These are phyloP conservation scores for Beauveria australis DNA, from an alignment of 2,329 filamentous ascomycete species.

Conservation along the genomic window DNA sequence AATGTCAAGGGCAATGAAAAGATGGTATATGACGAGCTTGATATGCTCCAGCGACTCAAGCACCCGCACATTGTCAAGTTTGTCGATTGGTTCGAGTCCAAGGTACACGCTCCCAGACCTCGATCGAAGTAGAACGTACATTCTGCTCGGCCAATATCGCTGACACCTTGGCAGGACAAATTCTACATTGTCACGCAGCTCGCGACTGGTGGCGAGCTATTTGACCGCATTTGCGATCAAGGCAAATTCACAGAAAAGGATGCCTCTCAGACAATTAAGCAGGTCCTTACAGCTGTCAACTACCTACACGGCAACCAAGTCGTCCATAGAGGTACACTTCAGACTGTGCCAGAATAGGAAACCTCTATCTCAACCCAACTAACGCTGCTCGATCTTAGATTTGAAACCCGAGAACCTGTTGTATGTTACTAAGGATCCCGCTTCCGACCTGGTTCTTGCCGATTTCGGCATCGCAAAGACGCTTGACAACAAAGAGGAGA, in stretches of 20 bases:
- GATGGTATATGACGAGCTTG: slow-evolving; percentile 97
- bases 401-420: slow-evolving; percentile 97
- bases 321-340: slow-evolving; percentile 72
- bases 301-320: slow-evolving; percentile 93
- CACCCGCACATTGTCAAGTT: slow-evolving; percentile 97
- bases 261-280: slow-evolving; percentile 87
- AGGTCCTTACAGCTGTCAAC: slow-evolving; percentile 86
- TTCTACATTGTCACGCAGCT: slow-evolving; percentile 98
- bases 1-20: slow-evolving; percentile 97
- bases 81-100: slow-evolving; percentile 98
- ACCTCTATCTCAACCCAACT: not conserved
- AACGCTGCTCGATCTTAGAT: slow-evolving; percentile 44
- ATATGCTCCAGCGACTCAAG: slow-evolving; percentile 82
- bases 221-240: slow-evolving; percentile 96
- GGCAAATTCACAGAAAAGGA: slow-evolving; percentile 99
- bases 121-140: not conserved
- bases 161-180: slow-evolving; percentile 62
- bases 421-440: slow-evolving; percentile 68
- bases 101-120: slow-evolving; percentile 46
- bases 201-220: slow-evolving; percentile 90
- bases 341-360: not conserved
- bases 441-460: slow-evolving; percentile 84
- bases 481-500: slow-evolving; percentile 81
- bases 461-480: slow-evolving; percentile 99
- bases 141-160: not conserved